These are phyloP conservation scores for Clavispora fructus DNA, from an alignment of 805 yeast species.

Conservation along the genomic window DNA sequence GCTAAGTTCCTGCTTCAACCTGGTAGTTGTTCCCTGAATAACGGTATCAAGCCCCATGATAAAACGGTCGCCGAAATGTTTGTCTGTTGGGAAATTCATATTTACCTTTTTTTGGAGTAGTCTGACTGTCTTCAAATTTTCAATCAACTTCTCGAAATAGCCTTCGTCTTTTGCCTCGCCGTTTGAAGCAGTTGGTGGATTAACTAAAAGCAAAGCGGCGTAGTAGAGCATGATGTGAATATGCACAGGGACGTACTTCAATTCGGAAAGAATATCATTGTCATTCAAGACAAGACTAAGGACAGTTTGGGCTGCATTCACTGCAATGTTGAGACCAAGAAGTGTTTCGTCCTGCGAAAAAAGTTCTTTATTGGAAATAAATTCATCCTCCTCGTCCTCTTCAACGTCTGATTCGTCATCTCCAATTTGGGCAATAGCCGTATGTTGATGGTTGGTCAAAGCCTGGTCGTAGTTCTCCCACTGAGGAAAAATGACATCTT, in stretches of 20 bases:
- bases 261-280: constrained; percentile 48
- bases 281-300: constrained; percentile 55
- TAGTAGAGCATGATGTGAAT: constrained; percentile 67
- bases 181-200: constrained; percentile 32
- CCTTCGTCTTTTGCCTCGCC: constrained; percentile 11
- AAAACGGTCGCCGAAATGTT: constrained; percentile 43
- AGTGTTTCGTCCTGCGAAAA: constrained; percentile 29
- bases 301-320: constrained; percentile 59
- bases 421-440: constrained; percentile 10
- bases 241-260: constrained; percentile 66
- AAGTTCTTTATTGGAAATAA: constrained; percentile 27
- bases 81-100: constrained; percentile 48
- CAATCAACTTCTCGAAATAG: constrained; percentile 23
- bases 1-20: constrained; percentile 15
- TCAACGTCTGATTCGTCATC: constrained; percentile 20
- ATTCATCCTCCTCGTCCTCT: constrained; percentile 16
- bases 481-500: constrained; percentile 24
- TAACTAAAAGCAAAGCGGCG: constrained; percentile 53
- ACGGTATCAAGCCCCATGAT: constrained; percentile 29
- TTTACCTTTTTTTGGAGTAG: constrained; percentile 38
- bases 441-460: constrained; percentile 1
- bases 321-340: constrained; percentile 45
- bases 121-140: constrained; percentile 39
- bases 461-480: constrained; percentile 18
- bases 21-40: constrained; percentile 22